These are phyloP conservation scores for Tripterygium wilfordii DNA, from an alignment of 177 flowering plant genomes.

Conservation along the genomic window DNA sequence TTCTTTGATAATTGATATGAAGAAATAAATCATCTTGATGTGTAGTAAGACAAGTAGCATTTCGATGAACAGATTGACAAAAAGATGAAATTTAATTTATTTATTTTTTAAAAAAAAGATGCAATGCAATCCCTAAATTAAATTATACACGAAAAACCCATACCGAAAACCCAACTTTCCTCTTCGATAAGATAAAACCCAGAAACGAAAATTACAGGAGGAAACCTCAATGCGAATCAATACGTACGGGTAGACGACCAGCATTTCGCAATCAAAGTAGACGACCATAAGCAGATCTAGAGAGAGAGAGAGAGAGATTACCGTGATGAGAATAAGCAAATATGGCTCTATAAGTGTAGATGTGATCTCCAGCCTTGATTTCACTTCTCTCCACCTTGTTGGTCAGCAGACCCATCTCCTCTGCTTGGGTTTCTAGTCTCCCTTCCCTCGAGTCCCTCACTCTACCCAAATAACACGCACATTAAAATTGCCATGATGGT, in stretches of 20 bases:
- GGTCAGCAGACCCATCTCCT: constrained; percentile 69
- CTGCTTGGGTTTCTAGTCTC: constrained; percentile 5
- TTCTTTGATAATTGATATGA: too few species aligned
- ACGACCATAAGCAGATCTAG: neutral
- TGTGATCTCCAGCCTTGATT: constrained; percentile 87
- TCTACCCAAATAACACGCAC: too few species aligned
- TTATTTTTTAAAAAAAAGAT: neutral
- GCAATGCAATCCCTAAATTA: neutral
- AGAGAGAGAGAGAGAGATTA: constrained; percentile 16
- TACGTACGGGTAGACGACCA: too few species aligned
- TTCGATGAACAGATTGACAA: too few species aligned
- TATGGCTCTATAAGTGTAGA: constrained; percentile 89
- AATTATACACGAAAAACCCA: neutral
- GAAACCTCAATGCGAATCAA: constrained; percentile 7
- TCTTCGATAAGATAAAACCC: too few species aligned
- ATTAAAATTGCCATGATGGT: too few species aligned
- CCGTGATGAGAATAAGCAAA: constrained; percentile 97
- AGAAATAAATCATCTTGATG: too few species aligned
- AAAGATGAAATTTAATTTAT: too few species aligned
- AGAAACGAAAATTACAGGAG: neutral
- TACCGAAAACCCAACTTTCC: too few species aligned
- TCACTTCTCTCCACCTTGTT: constrained; percentile 66
- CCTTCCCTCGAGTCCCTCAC: neutral
- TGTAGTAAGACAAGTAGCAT: too few species aligned
- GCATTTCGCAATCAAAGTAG: neutral